Base-by-base conservation (phyloP, 2,329 filamentous ascomycete genomes). In the Rhinocladiella mackenziei region DNA sequence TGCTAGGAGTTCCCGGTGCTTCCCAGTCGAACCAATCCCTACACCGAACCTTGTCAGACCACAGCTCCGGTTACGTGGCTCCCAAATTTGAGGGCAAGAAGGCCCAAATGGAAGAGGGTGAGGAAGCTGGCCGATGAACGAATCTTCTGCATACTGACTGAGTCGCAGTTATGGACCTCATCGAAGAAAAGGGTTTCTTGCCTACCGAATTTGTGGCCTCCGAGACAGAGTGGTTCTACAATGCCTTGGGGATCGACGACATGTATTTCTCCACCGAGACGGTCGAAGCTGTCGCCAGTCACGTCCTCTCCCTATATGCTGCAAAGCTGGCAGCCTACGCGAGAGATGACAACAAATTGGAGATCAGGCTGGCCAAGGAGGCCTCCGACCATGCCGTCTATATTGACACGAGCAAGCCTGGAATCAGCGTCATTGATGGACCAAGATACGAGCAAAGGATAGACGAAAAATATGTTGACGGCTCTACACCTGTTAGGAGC, bases 191-290 rank as follows among this genome's bases (percentile, higher is more conserved):
- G 61, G 86, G 83, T 48, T 96, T 94, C 78, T 86, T 98, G 50
- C 92, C 92, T 1, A 76, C 78, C 45, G 75, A 84, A 39, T 85
- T 94, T 55, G 77, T 96, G 52, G 85, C 94, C 52, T 77, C 81
- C 18, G 89, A 98, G 69, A 86, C 89, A 39, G 77, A 80, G 48
- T 98, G 92, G 91, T 98, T 98, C 74, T 98, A 98, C 74, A 86
- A 92, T 64, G 85, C 94, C 66, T 80, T 98, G 17, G 92, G 92
- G 58, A 98, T 98, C 59, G 92, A 98, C 62, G 92, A 96, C 74
- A 91, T 94, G 69, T 97, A 96, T 75, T 97, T 97, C 72, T 82
- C 89, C 63, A 89, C 91, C 55, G 89, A 96, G 72, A 80, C 77
- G 3, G 84, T 85, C 13, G 81, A 86, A 43, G 87, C 87, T 46